Base-by-base conservation (phyloP, 441 rosid genomes). In the Pelargonium australe region DNA sequence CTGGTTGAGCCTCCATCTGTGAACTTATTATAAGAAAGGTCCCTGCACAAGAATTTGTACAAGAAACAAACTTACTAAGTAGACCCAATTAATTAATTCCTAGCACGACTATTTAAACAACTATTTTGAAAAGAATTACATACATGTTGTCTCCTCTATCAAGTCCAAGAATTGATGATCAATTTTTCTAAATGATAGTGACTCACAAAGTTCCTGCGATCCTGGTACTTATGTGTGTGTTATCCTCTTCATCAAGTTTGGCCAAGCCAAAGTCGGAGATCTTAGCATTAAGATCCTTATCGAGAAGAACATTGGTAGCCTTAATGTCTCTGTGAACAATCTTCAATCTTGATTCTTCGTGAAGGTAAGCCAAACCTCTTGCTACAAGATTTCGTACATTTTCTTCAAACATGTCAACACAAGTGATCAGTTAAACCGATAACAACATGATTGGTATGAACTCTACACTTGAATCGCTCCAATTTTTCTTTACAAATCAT, bases 211-310 rank as follows among this genome's bases (percentile, higher is more conserved):
- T 84, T 78, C 82, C 88, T 0, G 85, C 86, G 62, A 84, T 8
- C 69, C 76, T 68, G 9, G 87, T 82, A 79, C 85, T 84, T 19
- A 84, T 82, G 58, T 84, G 96, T 62, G 91, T 84, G 64, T 83
- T 78, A 12, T 81, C 94, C 68, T 86, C 92, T 72, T 90, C 92
- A 60, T 82, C 78, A 5, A 90, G 83, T 82, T 85, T 90, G n/a
- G 96, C 95, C 75, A 90, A 68, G 71, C 96, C 96, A 63, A 90
- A 90, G 72, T 90, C 85, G 0, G 85, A 84, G 41, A 84, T 84
- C 70, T 84, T 80, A 0, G 83, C 74, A 63, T 60, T 75, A 7
- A 82, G 58, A 34, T 80, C 20, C 73, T 71, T 72, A 45, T 84
- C 85, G 5, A 84, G 83, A 49, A 84, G 70, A 67, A 80, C 83